phyloP scores from a whole-genome alignment of 2,329 filamentous ascomycete species.

The Ceratocystis variospora region DNA sequence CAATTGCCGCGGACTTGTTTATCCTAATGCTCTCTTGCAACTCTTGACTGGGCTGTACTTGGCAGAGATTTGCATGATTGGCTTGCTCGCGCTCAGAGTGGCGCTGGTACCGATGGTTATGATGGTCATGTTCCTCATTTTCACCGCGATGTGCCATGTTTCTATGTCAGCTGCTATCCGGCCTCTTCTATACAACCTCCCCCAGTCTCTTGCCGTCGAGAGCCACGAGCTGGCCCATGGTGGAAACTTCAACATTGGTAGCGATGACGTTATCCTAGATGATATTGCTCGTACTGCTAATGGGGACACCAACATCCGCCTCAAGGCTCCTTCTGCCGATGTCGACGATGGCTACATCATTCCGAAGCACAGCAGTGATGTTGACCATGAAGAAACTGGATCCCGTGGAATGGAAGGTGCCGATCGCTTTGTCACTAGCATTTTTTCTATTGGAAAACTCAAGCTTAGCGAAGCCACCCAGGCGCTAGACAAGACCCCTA shows the following conservation, averaged over 20 bases:
- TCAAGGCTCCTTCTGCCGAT: constrained; percentile 4
- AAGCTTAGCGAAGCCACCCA: constrained; percentile 24
- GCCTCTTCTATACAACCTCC: constrained; percentile 65
- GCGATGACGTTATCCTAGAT: constrained; percentile 16
- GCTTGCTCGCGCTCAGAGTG: constrained; percentile 60
- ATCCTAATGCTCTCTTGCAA: constrained; percentile 76
- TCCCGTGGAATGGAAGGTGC: constrained; percentile 30
- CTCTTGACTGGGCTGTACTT: constrained; percentile 75
- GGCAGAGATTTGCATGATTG: constrained; percentile 67
- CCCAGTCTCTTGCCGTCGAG: constrained; percentile 51
- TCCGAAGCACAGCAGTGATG: constrained; percentile 18
- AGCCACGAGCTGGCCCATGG: constrained; percentile 16
- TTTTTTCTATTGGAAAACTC: constrained; percentile 25
- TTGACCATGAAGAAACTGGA: constrained; percentile 21
- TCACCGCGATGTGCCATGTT: constrained; percentile 63
- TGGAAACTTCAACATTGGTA: constrained; percentile 17
- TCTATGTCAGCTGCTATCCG: constrained; percentile 58
- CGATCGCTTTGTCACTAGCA: constrained; percentile 25
- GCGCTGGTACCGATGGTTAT: constrained; percentile 57
- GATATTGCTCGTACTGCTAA: not conserved
- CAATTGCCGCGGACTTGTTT: constrained; percentile 78
- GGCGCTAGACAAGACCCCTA: constrained; percentile 22
- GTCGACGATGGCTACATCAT: constrained; percentile 22
- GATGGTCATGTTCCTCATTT: constrained; percentile 62
- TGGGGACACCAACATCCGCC: not conserved